phyloP scores from a whole-genome alignment of 257 asterid genomes.

The Thymus quinquecostatus region DNA sequence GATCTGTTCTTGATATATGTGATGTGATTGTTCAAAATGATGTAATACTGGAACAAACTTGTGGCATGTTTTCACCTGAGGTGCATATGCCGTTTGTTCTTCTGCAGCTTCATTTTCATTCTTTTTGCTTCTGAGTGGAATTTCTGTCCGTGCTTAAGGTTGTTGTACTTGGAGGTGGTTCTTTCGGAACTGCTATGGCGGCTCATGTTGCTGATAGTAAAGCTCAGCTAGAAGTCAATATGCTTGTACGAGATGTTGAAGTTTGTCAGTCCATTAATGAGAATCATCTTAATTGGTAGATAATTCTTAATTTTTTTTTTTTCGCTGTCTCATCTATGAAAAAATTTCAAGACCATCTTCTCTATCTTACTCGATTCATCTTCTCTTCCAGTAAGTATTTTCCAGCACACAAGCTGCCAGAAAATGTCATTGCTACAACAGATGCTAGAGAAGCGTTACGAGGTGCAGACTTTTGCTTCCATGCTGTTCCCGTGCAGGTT shows the following conservation, averaged over 20 bases:
- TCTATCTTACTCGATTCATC: conserved; percentile 10
- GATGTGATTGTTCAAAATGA: not conserved
- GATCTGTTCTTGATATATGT: not conserved
- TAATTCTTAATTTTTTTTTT: conserved; percentile 19
- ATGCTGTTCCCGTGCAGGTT: conserved; percentile 97
- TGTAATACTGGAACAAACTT: not conserved
- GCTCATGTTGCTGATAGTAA: conserved; percentile 86
- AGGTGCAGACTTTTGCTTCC: conserved; percentile 89
- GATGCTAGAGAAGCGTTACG: conserved; percentile 81
- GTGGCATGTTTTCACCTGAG: not conserved
- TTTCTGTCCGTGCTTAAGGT: conserved; percentile 46
- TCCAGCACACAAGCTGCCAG: conserved; percentile 72
- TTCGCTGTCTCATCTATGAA: conserved; percentile 6
- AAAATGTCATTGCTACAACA: conserved; percentile 75
- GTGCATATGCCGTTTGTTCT: not conserved
- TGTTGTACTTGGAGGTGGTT: conserved; percentile 97
- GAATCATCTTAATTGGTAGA: conserved; percentile 60
- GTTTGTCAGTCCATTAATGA: conserved; percentile 71
- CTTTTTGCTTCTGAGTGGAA: not conserved
- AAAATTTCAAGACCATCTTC: not conserved
- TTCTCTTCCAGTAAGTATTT: conserved; percentile 69
- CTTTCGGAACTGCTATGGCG: conserved; percentile 96
- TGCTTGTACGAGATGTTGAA: conserved; percentile 80
- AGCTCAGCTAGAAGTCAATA: conserved; percentile 63
- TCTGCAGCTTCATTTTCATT: not conserved